phyloP scores from a whole-genome alignment of 1,139 yeast species.

The Yamadazyma friedrichii region DNA sequence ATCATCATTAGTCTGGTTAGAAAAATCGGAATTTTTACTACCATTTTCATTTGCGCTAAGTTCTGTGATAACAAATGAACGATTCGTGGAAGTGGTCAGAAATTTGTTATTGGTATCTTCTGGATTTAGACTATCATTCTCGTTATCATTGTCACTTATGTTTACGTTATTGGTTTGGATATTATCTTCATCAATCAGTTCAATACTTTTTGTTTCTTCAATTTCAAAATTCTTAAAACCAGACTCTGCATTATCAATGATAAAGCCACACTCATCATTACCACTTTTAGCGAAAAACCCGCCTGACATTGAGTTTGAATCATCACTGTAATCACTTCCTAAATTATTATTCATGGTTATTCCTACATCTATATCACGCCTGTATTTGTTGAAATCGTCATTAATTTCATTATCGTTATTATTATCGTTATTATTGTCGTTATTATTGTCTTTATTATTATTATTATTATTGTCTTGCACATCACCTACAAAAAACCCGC shows the following conservation, averaged over 20 bases:
- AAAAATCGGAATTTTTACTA: no score
- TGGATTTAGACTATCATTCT: no score
- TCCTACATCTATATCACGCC: no score
- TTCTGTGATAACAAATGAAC: background rate
- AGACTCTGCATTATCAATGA: no score
- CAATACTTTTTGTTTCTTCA: constrained; percentile 7
- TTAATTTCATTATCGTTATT: background rate
- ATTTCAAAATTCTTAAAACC: constrained; percentile 2
- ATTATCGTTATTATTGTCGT: background rate
- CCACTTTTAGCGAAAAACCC: background rate
- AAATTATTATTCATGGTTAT: no score
- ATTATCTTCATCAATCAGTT: constrained; percentile 1
- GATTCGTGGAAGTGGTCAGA: no score
- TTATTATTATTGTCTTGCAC: background rate
- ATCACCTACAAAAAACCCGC: constrained; percentile 1
- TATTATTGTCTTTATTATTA: no score
- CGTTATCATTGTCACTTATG: no score
- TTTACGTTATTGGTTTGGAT: no score
- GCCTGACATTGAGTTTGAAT: background rate
- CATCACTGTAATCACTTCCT: background rate
- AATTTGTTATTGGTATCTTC: no score
- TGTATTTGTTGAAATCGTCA: no score
- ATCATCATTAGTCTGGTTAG: constrained; percentile 1
- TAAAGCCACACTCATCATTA: background rate
- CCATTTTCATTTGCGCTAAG: background rate